Percentiles rank a stretch among this genome's conserved stretches.
phyloP scores from a whole-genome alignment of 1,284 basidiomycete species.

The Blastosporella zonata region DNA sequence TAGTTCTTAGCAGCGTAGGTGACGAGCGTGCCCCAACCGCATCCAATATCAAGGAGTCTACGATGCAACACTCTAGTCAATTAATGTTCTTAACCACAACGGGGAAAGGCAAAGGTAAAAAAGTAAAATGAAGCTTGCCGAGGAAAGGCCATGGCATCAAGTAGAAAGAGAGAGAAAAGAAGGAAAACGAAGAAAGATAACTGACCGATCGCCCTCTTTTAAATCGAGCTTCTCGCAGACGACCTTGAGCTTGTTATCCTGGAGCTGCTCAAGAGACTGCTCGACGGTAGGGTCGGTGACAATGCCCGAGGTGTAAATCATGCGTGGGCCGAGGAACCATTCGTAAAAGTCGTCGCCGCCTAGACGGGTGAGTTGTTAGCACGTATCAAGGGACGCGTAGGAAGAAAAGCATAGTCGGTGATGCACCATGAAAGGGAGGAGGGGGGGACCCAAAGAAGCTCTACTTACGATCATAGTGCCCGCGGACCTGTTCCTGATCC shows the following conservation, averaged over 20 bases:
- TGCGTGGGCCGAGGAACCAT: slow-evolving; percentile 94
- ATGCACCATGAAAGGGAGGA: slow-evolving; percentile 19
- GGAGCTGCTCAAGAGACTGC: slow-evolving; percentile 92
- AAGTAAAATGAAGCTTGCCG: not conserved
- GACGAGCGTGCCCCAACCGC: slow-evolving; percentile 96
- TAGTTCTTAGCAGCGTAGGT: slow-evolving; percentile 98
- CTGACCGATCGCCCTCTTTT: too few relatives aligned
- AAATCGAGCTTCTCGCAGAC: slow-evolving; percentile 96
- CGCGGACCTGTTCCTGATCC: slow-evolving; percentile 95
- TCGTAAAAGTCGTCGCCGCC: slow-evolving; percentile 91
- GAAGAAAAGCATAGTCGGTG: too few relatives aligned
- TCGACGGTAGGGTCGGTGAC: slow-evolving; percentile 72
- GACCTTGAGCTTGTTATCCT: slow-evolving; percentile 96
- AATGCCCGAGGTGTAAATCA: slow-evolving; percentile 97
- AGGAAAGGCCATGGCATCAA: too few relatives aligned
- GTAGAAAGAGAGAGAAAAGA: too few relatives aligned
- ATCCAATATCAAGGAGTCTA: slow-evolving; percentile 89
- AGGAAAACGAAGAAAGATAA: too few relatives aligned
- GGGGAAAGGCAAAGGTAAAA: too few relatives aligned
- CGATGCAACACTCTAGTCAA: too few relatives aligned
- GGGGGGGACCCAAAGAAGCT: slow-evolving; percentile 1
- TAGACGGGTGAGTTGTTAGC: slow-evolving; percentile 27
- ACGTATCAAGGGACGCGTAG: too few relatives aligned
- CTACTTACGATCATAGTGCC: slow-evolving; percentile 87
- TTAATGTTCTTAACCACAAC: too few relatives aligned